These are phyloP conservation scores for Beauveria asiatica DNA, from an alignment of 2,329 filamentous ascomycete genomes.

Conservation along the genomic window DNA sequence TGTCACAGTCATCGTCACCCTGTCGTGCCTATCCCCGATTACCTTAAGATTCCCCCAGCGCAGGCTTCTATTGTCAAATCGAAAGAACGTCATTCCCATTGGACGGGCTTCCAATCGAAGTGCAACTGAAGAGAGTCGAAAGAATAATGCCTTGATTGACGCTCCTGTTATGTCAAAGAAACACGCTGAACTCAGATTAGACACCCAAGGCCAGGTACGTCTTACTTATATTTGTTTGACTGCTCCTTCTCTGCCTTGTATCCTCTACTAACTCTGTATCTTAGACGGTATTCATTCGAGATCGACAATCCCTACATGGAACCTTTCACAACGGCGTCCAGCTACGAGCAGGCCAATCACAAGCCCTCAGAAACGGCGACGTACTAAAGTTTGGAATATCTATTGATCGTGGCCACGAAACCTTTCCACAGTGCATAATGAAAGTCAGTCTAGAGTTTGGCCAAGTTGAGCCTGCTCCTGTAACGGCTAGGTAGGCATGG, in stretches of 20 bases:
- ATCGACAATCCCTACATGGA: slow-evolving; percentile 44
- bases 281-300: slow-evolving; percentile 37
- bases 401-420: slow-evolving; percentile 25
- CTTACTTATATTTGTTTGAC: background rate
- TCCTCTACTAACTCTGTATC: slow-evolving; percentile 17
- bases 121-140: slow-evolving; percentile 22
- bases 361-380: slow-evolving; percentile 22
- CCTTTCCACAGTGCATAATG: slow-evolving; percentile 31
- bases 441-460: slow-evolving; percentile 25
- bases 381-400: slow-evolving; percentile 27
- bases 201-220: slow-evolving; percentile 36
- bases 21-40: slow-evolving; percentile 18
- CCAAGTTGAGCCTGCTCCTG: slow-evolving; percentile 15
- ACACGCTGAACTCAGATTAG: slow-evolving; percentile 49
- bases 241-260: background rate
- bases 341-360: slow-evolving; percentile 15
- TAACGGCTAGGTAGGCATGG: background rate
- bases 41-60: slow-evolving; percentile 20
- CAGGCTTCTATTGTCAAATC: slow-evolving; percentile 24
- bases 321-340: slow-evolving; percentile 35
- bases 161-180: slow-evolving; percentile 63
- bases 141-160: slow-evolving; percentile 58
- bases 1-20: slow-evolving; percentile 23
- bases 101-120: slow-evolving; percentile 38
- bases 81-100: slow-evolving; percentile 24